phyloP scores from a whole-genome alignment of 176 grass and related monocot genomes.

The Hordeum vulgare region MorexV3_pseudomolecules_assembly NC_058521.1:518088600-518089099 shows the following conservation, averaged over 20 bases:
- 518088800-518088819: background rate
- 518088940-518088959: too few relatives aligned
- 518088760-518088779: background rate
- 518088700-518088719: background rate
- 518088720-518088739: background rate
- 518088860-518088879: background rate
- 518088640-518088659: background rate
- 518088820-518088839: background rate
- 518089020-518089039: too few relatives aligned
- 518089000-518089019: too few relatives aligned
- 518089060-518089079: too few relatives aligned
- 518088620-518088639: background rate
- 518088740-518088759: background rate
- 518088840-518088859: background rate
- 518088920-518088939: background rate
- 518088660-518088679: background rate
- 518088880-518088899: background rate
- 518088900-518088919: background rate
- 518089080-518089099: too few relatives aligned
- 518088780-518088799: background rate
- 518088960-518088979: too few relatives aligned
- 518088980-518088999: too few relatives aligned
- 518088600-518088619: background rate
- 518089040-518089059: too few relatives aligned
- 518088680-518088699: background rate